phyloP scores from a whole-genome alignment of 2,329 filamentous ascomycete species.

The Aureobasidium zeae region DNA sequence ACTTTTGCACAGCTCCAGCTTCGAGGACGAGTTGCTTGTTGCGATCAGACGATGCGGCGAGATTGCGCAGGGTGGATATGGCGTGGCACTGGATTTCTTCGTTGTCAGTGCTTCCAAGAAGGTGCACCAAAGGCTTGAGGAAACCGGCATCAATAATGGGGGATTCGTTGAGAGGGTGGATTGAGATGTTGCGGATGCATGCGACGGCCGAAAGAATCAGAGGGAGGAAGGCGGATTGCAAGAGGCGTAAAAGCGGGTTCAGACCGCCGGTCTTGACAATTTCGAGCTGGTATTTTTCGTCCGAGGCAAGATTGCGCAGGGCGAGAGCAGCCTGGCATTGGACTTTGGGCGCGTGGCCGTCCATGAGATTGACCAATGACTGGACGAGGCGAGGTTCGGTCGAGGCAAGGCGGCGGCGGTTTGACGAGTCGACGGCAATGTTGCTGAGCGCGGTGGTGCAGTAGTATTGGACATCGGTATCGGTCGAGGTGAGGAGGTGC shows the following conservation, averaged over 20 bases:
- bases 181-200: conserved; percentile 97
- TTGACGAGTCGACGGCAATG: conserved; percentile 88
- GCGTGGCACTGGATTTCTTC: conserved; percentile 99
- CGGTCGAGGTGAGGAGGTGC: conserved; percentile 80
- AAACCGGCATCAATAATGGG: conserved; percentile 98
- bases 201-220: conserved; percentile 94
- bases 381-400: conserved; percentile 87
- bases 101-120: conserved; percentile 90
- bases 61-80: conserved; percentile 89
- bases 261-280: conserved; percentile 87
- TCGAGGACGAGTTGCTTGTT: conserved; percentile 98
- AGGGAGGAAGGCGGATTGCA: conserved; percentile 91
- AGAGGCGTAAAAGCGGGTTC: conserved; percentile 71
- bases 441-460: conserved; percentile 98
- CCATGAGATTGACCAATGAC: conserved; percentile 91
- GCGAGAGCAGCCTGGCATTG: conserved; percentile 95
- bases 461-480: conserved; percentile 98
- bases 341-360: conserved; percentile 92
- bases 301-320: conserved; percentile 87
- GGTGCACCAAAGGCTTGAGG: conserved; percentile 81
- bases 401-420: conserved; percentile 82
- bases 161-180: conserved; percentile 94
- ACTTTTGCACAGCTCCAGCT: conserved; percentile 94
- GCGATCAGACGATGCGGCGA: conserved; percentile 90
- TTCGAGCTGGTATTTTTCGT: conserved; percentile 97